Conservation (phyloP, 306 rosid species). For the Benincasa hispida region DNA sequence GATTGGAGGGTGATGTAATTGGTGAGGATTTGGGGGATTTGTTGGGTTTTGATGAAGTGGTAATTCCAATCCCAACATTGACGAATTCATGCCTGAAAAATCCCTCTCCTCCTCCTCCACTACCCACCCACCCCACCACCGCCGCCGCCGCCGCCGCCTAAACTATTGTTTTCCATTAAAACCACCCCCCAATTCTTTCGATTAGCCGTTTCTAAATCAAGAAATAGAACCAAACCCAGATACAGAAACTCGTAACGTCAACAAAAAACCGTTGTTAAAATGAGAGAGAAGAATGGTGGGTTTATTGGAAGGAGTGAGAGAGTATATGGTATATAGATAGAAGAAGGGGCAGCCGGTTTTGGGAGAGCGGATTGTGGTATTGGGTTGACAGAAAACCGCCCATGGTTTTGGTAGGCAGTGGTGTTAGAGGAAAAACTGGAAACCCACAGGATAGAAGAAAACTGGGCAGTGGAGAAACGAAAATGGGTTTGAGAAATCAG, state of each 20-base stretch:
- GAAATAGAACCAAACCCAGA: background rate
- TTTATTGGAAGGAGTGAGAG: background rate
- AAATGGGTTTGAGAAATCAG: background rate
- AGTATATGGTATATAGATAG: background rate
- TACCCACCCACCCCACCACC: background rate
- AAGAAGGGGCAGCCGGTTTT: slow-evolving; percentile 41
- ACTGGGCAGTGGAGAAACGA: background rate
- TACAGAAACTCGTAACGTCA: background rate
- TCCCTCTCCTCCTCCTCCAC: background rate
- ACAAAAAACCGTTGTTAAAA: background rate
- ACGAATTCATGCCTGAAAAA: slow-evolving; percentile 46
- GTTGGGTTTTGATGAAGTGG: slow-evolving; percentile 37
- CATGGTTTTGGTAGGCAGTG: slow-evolving; percentile 45
- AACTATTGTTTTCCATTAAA: slow-evolving; percentile 46
- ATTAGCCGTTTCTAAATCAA: background rate
- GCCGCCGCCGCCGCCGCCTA: background rate
- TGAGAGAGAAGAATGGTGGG: background rate
- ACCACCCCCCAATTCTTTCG: background rate
- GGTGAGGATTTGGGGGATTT: slow-evolving; percentile 37
- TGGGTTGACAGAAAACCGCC: slow-evolving; percentile 48
- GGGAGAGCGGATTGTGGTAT: slow-evolving; percentile 23
- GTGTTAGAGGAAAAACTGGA: background rate
- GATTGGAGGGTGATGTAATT: slow-evolving; percentile 31
- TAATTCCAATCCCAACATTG: slow-evolving; percentile 48
- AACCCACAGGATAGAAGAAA: slow-evolving; percentile 22